A percentile compares a stretch with the other conserved stretches of the same genome.
These are phyloP conservation scores for Triticum dicoccoides DNA, from an alignment of 176 grass and related monocot genomes.

Conservation along the genomic window DNA sequence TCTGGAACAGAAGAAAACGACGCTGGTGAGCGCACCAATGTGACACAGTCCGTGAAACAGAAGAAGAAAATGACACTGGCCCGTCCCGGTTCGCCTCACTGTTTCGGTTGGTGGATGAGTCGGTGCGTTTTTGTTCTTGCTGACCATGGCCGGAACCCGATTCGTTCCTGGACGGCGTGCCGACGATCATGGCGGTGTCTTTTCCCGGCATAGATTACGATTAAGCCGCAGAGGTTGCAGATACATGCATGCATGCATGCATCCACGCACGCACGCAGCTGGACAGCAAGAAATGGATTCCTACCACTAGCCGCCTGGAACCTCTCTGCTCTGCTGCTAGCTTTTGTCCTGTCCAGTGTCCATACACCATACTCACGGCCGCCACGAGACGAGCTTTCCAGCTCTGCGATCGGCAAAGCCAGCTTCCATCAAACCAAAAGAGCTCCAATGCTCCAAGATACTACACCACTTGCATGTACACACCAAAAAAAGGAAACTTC, in stretches of 20 bases:
- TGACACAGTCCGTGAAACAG: background rate
- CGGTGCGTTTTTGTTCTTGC: background rate
- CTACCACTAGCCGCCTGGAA: background rate
- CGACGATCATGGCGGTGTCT: background rate
- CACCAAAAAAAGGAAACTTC: background rate
- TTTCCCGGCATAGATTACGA: background rate
- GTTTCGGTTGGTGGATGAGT: background rate
- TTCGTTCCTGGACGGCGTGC: background rate
- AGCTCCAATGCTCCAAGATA: background rate
- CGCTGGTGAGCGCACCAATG: too few species aligned
- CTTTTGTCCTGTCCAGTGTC: background rate
- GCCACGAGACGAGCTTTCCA: conserved; percentile 47
- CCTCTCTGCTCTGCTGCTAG: conserved; percentile 4
- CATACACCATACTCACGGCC: background rate
- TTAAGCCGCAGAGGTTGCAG: background rate
- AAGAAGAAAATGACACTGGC: background rate
- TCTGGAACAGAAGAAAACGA: too few species aligned
- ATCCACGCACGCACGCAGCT: background rate
- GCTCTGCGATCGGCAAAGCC: conserved; percentile 5
- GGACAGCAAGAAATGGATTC: conserved; percentile 25
- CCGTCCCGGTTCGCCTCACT: background rate
- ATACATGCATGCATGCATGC: background rate
- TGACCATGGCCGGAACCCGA: background rate
- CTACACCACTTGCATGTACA: background rate
- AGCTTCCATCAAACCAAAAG: background rate